These are phyloP conservation scores for Botryobasidium botryosum DNA, from an alignment of 768 basidiomycete species.

Conservation along the genomic window DNA sequence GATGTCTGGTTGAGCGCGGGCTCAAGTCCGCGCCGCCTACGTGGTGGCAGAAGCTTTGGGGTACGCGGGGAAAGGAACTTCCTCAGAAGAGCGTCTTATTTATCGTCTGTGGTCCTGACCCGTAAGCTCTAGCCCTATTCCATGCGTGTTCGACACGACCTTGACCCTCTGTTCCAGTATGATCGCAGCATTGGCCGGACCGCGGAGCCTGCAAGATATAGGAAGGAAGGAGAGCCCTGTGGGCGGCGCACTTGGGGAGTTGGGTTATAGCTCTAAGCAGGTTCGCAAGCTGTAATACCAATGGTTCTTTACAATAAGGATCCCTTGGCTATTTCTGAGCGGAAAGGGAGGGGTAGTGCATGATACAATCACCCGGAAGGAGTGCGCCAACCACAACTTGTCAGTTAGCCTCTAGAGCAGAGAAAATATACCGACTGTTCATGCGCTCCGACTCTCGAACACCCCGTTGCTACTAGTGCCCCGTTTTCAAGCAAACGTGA, in stretches of 20 bases:
- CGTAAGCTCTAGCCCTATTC: conserved; percentile 28
- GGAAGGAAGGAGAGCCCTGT: conserved; percentile 48
- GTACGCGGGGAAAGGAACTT: neutral
- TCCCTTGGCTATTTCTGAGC: no score
- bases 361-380: no score
- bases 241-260: conserved; percentile 43
- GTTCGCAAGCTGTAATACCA: conserved; percentile 13
- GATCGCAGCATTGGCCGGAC: conserved; percentile 58
- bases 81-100: conserved; percentile 36
- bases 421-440: no score
- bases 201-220: conserved; percentile 21
- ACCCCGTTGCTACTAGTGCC: no score
- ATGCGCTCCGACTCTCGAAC: no score
- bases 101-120: conserved; percentile 72
- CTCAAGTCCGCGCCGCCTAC: conserved; percentile 4
- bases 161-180: conserved; percentile 31
- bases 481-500: no score
- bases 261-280: conserved; percentile 11
- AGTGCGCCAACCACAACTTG: no score
- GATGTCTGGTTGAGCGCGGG: conserved; percentile 13
- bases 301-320: no score
- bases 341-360: no score
- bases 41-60: conserved; percentile 9
- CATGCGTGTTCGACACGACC: conserved; percentile 4
- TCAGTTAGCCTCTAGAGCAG: no score